Evolutionary conservation across 331 rosid genomes (phyloP), one percentile per base, ranked within the genome.

Genomic region (Stylosanthes scabra): DNA sequence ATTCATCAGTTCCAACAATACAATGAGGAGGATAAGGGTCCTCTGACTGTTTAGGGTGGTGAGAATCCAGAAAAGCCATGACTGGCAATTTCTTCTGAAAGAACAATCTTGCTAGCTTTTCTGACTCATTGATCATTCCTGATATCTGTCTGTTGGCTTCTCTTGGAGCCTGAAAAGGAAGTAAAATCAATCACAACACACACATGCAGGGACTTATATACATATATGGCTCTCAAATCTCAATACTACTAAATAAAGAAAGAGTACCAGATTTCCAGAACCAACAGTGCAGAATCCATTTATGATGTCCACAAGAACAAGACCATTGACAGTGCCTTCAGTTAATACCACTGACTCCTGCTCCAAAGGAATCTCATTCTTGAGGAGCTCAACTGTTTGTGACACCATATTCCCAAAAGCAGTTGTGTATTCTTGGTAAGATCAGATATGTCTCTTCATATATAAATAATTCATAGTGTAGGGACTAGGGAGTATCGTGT

Each of bases 261-360:
- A 31, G 37, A 31, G 37, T 74, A 89, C 97, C 96, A 92, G 81
- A 82, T 85, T 86, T 80, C 96, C 96, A 72, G 94, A 89, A 49
- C 97, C 96, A 74, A 92, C 96, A 8, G 97, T 86, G 79, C 96
- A 87, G 85, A 91, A 91, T 71, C 97, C 96, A 84, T 91, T 89
- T 67, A 86, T 84, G 78, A 85, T 82, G 74, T 89, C 96, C 42
- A 89, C 93, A 57, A 92, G 96, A 80, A 88, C 96, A 60, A 92
- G 96, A 54, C 93, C 97, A 72, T 70, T 88, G 34, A 85, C 86
- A 64, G 73, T 46, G 78, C 85, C 87, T 68, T 83, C 82, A 59
- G 74, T 11, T 69, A 92, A 75, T 70, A 75, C 76, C 64, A 91
- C 77, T 1, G 78, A 47, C 11, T 84, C 88, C 70, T 87, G 90